Conservation (phyloP, 805 yeast genomes). For the Pichia heedii region DNA sequence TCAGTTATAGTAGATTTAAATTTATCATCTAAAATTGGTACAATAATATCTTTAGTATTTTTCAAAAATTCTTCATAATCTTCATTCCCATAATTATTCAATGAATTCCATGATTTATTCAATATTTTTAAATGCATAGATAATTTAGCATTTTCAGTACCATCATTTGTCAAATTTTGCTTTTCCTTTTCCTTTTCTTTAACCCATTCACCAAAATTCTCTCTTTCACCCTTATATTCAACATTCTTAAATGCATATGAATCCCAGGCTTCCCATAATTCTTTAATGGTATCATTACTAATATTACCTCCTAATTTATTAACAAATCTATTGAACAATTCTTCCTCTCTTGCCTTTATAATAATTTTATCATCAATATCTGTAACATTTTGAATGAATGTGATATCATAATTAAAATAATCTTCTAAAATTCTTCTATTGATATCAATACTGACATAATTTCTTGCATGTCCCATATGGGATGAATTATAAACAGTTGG, state of each 20-base stretch:
- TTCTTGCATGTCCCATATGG: slow-evolving; percentile 98
- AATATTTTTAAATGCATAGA: slow-evolving; percentile 76
- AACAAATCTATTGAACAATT: slow-evolving; percentile 58
- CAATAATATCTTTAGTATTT: slow-evolving; percentile 63
- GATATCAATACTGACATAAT: slow-evolving; percentile 90
- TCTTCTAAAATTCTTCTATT: slow-evolving; percentile 83
- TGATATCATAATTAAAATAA: slow-evolving; percentile 83
- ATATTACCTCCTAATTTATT: slow-evolving; percentile 23
- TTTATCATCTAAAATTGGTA: slow-evolving; percentile 61
- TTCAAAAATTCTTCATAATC: slow-evolving; percentile 34
- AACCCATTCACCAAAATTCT: slow-evolving; percentile 44
- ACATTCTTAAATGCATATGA: slow-evolving; percentile 47
- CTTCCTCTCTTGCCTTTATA: slow-evolving; percentile 84
- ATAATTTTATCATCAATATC: slow-evolving; percentile 97
- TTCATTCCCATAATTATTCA: slow-evolving; percentile 5
- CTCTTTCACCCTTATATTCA: slow-evolving; percentile 23
- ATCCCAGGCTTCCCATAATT: slow-evolving; percentile 36
- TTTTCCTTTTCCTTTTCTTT: slow-evolving; percentile 25
- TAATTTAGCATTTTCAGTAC: slow-evolving; percentile 64
- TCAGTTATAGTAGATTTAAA: slow-evolving; percentile 74
- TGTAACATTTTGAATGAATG: slow-evolving; percentile 94
- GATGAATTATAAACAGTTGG: slow-evolving; percentile 95
- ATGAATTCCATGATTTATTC: slow-evolving; percentile 31
- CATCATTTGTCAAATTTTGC: slow-evolving; percentile 42
- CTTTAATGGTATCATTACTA: slow-evolving; percentile 29